Evolutionary conservation across 2,329 filamentous ascomycete species (phyloP).

Genomic region (Xylariaceae sp.): DNA sequence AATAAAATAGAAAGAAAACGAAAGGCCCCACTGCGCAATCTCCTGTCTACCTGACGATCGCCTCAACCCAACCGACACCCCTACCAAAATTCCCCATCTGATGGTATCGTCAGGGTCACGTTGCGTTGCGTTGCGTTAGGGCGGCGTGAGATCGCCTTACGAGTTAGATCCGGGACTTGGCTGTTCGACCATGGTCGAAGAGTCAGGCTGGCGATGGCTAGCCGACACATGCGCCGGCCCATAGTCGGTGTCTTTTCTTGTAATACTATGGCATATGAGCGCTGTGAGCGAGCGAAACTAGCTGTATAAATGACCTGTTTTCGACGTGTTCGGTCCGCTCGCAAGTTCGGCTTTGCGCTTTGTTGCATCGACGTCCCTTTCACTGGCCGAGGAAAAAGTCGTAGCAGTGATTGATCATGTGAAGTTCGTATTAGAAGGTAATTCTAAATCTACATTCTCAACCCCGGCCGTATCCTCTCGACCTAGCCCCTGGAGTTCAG

Average conservation of each 20-base stretch:
- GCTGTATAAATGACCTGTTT: slow-evolving; percentile 25
- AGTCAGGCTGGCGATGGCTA: neutral
- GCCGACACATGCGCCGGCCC: slow-evolving; percentile 5
- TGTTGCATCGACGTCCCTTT: neutral
- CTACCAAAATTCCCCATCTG: neutral
- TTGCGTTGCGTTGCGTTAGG: neutral
- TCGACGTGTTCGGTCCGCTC: neutral
- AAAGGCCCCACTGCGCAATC: neutral
- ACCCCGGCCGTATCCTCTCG: slow-evolving; percentile 12
- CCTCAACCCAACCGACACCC: neutral
- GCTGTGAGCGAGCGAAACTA: slow-evolving; percentile 16
- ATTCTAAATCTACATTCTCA: slow-evolving; percentile 20
- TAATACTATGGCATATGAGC: slow-evolving; percentile 30
- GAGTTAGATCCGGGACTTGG: neutral
- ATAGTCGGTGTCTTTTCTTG: slow-evolving; percentile 20
- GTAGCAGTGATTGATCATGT: slow-evolving; percentile 20
- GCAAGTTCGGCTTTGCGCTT: neutral
- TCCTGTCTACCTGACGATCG: neutral
- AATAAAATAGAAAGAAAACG: neutral
- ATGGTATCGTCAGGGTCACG: neutral
- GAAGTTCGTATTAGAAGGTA: slow-evolving; percentile 23
- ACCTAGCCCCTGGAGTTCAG: slow-evolving; percentile 33
- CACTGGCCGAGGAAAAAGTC: neutral
- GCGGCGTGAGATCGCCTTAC: neutral
- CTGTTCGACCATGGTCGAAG: neutral